These are phyloP conservation scores for Ceratobasidium sp. DNA, from an alignment of 1,284 basidiomycete species.

Conservation along the genomic window DNA sequence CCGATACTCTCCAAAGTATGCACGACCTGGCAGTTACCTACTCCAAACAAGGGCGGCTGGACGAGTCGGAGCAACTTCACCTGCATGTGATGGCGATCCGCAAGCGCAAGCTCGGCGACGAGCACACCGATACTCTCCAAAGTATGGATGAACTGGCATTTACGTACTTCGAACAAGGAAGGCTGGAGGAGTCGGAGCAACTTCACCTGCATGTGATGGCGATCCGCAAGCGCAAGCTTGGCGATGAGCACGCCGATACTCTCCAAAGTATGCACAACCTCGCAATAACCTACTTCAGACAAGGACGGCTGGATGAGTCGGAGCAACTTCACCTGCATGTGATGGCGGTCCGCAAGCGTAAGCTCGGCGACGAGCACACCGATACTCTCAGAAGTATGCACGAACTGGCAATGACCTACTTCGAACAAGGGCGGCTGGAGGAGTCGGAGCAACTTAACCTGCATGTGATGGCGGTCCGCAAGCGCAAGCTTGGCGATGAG, in stretches of 20 bases:
- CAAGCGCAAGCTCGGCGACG: not conserved
- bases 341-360: not conserved
- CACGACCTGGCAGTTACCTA: not conserved
- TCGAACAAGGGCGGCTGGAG: not conserved
- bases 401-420: not conserved
- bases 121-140: not conserved
- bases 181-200: not conserved
- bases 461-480: not conserved
- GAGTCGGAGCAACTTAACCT: not conserved
- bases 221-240: not conserved
- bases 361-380: not conserved
- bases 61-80: constrained; percentile 4
- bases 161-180: constrained; percentile 6
- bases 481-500: not conserved
- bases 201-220: not conserved
- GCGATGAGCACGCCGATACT: constrained; percentile 2
- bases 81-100: not conserved
- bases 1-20: not conserved
- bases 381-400: not conserved
- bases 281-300: not conserved
- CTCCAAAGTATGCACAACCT: not conserved
- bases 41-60: not conserved
- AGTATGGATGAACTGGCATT: not conserved
- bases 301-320: constrained; percentile 5
- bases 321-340: not conserved